Conservation (phyloP, 192 early-diverging fungal genomes). For the Gonapodya sp. region DNA sequence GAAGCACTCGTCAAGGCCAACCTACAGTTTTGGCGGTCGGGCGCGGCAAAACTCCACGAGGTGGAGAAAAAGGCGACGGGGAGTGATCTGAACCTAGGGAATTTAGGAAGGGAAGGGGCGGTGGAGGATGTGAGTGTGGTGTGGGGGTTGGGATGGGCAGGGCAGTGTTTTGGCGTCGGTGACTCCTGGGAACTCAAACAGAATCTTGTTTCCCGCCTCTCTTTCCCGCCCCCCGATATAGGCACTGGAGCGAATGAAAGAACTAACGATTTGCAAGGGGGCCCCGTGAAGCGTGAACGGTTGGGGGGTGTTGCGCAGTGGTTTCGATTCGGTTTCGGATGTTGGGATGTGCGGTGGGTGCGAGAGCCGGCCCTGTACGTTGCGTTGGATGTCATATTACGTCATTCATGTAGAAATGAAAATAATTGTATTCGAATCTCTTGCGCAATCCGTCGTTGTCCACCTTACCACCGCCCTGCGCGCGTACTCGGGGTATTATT, state of each 20-base stretch:
- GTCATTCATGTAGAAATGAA: too few relatives aligned
- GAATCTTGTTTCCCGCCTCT: too few relatives aligned
- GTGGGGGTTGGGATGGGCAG: background rate
- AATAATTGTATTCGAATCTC: too few relatives aligned
- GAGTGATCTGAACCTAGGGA: background rate
- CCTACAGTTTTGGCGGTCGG: constrained; percentile 78
- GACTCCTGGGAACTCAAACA: background rate
- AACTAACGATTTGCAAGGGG: background rate
- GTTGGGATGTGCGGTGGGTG: too few relatives aligned
- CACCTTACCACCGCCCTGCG: too few relatives aligned
- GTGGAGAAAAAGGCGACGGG: constrained; percentile 19
- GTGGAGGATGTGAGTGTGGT: constrained; percentile 2
- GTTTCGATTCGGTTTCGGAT: too few relatives aligned
- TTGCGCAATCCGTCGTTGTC: too few relatives aligned
- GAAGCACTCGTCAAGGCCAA: constrained; percentile 93
- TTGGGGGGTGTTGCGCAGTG: background rate
- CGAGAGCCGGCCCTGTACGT: too few relatives aligned
- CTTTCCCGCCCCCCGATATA: too few relatives aligned
- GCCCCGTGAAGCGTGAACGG: background rate
- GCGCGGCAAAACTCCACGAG: constrained; percentile 60
- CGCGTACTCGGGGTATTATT: too few relatives aligned
- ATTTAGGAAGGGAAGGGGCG: background rate
- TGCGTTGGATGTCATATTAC: too few relatives aligned
- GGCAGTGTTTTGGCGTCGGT: background rate
- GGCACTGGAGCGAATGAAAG: constrained; percentile 9